These are phyloP conservation scores for Hypoxylon rubiginosum DNA, from an alignment of 2,329 filamentous ascomycete genomes.

Conservation along the genomic window DNA sequence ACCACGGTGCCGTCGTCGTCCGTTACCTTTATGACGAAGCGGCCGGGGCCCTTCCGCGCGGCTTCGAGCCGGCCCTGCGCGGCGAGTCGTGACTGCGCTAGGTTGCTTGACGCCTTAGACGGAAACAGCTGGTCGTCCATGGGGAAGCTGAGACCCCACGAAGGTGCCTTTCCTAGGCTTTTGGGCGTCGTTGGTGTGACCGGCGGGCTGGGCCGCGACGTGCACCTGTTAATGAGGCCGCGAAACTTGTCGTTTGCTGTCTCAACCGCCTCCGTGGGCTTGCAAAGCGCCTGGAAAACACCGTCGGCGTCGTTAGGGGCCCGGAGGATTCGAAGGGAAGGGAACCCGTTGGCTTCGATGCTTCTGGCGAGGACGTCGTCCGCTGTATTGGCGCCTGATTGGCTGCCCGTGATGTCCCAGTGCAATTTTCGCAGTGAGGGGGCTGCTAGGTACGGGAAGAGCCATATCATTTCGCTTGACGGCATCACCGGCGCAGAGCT, in stretches of 20 bases:
- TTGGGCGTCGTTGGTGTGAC: slow-evolving; percentile 54
- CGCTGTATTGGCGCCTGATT: slow-evolving; percentile 61
- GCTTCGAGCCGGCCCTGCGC: slow-evolving; percentile 64
- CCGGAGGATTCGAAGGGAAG: slow-evolving; percentile 70
- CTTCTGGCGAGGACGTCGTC: slow-evolving; percentile 74
- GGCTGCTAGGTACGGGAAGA: slow-evolving; percentile 75
- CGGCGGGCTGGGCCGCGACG: slow-evolving; percentile 43
- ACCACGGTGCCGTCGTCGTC: slow-evolving; percentile 65
- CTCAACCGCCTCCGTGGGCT: slow-evolving; percentile 69
- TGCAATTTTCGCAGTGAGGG: slow-evolving; percentile 67
- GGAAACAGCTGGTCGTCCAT: slow-evolving; percentile 47
- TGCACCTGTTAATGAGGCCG: slow-evolving; percentile 46
- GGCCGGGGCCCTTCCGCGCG: slow-evolving; percentile 54
- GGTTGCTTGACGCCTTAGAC: slow-evolving; percentile 58
- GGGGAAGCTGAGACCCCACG: slow-evolving; percentile 44
- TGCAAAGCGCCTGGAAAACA: slow-evolving; percentile 76
- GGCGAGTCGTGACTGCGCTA: slow-evolving; percentile 67
- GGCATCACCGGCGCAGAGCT: slow-evolving; percentile 67
- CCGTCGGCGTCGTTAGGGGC: slow-evolving; percentile 78
- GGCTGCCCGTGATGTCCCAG: slow-evolving; percentile 73
- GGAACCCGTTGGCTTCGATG: slow-evolving; percentile 74
- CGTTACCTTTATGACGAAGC: slow-evolving; percentile 70
- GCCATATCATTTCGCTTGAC: slow-evolving; percentile 68
- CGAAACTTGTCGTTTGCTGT: slow-evolving; percentile 64
- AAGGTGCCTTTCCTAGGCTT: slow-evolving; percentile 43